Base-by-base conservation (phyloP, 1,284 basidiomycete genomes). In the Tylopilus sp. region DNA sequence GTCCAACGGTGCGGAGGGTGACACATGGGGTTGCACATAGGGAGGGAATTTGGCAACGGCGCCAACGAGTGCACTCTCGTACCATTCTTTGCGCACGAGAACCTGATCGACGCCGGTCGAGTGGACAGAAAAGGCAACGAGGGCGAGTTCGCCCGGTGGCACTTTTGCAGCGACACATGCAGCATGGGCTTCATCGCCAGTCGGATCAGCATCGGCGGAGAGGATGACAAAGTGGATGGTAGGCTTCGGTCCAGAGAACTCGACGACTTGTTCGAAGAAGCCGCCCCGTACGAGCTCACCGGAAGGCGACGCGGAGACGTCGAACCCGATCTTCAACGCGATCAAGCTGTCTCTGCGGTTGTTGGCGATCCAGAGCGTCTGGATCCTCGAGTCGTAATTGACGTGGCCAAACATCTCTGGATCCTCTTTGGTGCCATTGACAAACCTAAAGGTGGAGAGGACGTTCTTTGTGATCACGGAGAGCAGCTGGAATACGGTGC, bases 221-320 rank as follows among this genome's bases (percentile, higher is more conserved):
- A 92, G 78, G 53, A 92, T 88, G 60, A 90, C 88, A 66, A 92
- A 90, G 68, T 91, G 88, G 52, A 92, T 90, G 3, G 89, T 88
- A 8, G 88, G 80, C 65, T 89, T 90, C n/a, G 86, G 86, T 29
- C 88, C 88, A 29, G 76, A 75, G 67, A 92, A 92, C 72, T 92
- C 90, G 60, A 86, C 79, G 47, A 89, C 78, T 66, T 90, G 89
- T 52, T 90, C 87, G 53, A 92, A 86, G 64, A 81, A 83, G 14
- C 80, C 80, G 49, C 82, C 76, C 28, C 77, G 73, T 22, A 75
- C 71, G 44, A 88, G 84, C 52, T 88, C 85, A 20, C 82, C 80
- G 8, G 74, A 73, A 10, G 76, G 69, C 28, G 79, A 73, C 40
- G 77, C 76, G 29, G 80, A 77, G 36, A 79, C 70, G 48, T 91